These are phyloP conservation scores for Juncus effusus DNA, from an alignment of 176 grass and related monocot species.

Conservation along the genomic window DNA sequence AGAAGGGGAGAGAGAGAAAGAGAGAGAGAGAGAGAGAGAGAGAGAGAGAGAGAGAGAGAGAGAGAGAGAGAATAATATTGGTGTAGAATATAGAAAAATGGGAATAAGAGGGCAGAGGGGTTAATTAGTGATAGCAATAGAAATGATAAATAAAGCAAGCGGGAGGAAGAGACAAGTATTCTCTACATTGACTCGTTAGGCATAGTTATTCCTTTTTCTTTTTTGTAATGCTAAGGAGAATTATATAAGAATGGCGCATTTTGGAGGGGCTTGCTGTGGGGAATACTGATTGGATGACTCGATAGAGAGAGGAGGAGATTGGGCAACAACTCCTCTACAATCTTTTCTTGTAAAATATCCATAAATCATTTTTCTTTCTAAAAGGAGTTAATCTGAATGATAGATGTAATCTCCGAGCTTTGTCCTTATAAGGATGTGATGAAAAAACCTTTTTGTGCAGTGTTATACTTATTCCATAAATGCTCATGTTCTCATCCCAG, in stretches of 20 bases:
- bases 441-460: too few species aligned
- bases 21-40: constrained; percentile 26
- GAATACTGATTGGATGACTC: constrained; percentile 14
- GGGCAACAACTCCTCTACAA: not conserved
- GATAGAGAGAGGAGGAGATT: constrained; percentile 8
- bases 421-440: too few species aligned
- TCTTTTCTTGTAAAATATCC: not conserved
- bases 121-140: constrained; percentile 32
- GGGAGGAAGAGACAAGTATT: constrained; percentile 60
- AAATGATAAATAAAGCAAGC: constrained; percentile 48
- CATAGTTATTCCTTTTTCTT: constrained; percentile 49
- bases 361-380: too few species aligned
- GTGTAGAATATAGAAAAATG: constrained; percentile 36
- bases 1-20: constrained; percentile 24
- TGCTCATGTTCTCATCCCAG: too few species aligned
- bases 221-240: constrained; percentile 45
- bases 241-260: constrained; percentile 37
- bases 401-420: too few species aligned
- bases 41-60: constrained; percentile 30
- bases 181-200: constrained; percentile 67
- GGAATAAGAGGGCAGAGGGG: constrained; percentile 18
- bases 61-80: constrained; percentile 29
- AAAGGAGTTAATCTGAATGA: too few species aligned
- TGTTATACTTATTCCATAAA: too few species aligned
- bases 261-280: constrained; percentile 33